Evolutionary conservation across 75 land plant genomes (phyloP).

Genomic region (Selaginella moellendorffii): DNA sequence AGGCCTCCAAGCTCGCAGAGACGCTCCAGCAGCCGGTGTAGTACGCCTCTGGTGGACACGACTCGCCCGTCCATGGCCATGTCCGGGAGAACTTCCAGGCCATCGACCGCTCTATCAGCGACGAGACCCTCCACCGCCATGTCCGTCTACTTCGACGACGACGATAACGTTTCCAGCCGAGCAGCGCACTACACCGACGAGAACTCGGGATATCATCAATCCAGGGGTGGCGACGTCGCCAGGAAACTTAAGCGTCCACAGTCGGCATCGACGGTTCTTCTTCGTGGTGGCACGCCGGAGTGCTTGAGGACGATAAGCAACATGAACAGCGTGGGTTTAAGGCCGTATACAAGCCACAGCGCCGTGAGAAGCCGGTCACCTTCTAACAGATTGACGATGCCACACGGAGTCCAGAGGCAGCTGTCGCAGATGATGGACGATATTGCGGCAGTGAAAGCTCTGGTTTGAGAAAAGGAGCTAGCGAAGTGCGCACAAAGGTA

Average conservation of each 20-base stretch:
- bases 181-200: neutral
- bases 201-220: no score
- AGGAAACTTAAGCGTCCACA: neutral
- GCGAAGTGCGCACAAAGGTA: no score
- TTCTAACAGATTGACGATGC: neutral
- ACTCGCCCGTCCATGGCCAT: no score
- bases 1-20: neutral
- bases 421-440: neutral
- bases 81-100: no score
- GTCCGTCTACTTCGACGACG: no score
- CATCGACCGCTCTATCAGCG: neutral
- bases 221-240: no score
- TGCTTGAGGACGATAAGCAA: neutral
- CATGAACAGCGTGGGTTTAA: neutral
- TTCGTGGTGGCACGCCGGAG: neutral
- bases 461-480: no score
- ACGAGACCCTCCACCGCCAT: no score
- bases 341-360: neutral
- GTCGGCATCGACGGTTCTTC: neutral
- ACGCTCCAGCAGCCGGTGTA: neutral
- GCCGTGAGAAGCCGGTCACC: neutral
- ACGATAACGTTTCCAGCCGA: no score
- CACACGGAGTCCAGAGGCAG: neutral
- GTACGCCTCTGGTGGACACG: no score
- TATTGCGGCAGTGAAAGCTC: neutral